Percentiles rank a stretch among this genome's conserved stretches.
These are phyloP conservation scores for Pavlovales sp. DNA, from an alignment of 208 protist species.

Conservation along the genomic window DNA sequence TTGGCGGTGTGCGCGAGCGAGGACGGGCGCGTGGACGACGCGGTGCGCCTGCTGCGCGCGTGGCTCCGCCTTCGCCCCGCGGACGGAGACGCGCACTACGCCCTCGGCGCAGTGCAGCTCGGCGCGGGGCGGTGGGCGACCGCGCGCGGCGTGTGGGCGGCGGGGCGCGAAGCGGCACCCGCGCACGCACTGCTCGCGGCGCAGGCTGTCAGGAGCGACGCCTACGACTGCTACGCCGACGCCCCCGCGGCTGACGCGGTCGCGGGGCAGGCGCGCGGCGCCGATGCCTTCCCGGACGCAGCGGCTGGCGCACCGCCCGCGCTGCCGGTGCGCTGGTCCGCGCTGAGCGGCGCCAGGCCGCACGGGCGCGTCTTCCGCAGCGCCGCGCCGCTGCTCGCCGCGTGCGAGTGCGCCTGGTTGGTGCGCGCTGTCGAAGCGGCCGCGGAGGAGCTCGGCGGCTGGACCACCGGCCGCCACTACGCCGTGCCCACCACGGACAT, in stretches of 20 bases:
- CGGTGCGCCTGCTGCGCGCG: not conserved
- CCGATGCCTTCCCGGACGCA: no score
- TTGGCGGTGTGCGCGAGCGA: not conserved
- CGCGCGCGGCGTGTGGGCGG: not conserved
- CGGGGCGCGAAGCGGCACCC: no score
- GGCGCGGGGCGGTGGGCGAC: not conserved
- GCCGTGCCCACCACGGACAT: slow-evolving; percentile 35
- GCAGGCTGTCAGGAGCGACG: no score
- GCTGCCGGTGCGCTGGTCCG: no score
- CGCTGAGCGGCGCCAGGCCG: no score
- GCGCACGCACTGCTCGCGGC: not conserved
- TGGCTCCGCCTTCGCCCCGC: not conserved
- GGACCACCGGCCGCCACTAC: slow-evolving; percentile 28
- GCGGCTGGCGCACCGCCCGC: no score
- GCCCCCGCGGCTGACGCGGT: no score
- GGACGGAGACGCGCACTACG: not conserved
- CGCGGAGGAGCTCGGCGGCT: not conserved
- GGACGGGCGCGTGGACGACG: not conserved
- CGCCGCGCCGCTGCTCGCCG: not conserved
- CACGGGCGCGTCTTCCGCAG: not conserved
- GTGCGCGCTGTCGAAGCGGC: not conserved
- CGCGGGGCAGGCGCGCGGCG: no score
- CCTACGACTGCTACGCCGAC: no score
- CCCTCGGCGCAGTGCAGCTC: not conserved
- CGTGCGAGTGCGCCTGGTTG: not conserved